phyloP scores from a whole-genome alignment of 164 flowering plant genomes.

The Vitis amurensis region DNA sequence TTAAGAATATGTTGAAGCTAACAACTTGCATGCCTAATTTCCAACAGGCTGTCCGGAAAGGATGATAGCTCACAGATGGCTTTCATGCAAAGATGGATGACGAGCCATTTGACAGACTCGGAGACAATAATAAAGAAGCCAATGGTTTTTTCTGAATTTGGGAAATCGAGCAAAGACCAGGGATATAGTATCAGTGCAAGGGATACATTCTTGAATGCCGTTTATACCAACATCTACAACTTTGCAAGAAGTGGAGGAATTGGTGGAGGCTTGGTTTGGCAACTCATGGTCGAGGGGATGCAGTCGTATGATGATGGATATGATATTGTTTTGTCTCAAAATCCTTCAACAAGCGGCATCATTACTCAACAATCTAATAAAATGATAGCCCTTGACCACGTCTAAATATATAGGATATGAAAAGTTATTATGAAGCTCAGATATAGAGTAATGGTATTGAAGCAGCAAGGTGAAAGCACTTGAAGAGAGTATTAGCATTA shows the following conservation, averaged over 20 bases:
- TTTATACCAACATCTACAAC: neutral
- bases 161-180: neutral
- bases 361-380: neutral
- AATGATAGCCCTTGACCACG: too few species aligned
- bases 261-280: neutral
- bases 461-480: too few species aligned
- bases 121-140: constrained; percentile 18
- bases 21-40: too few species aligned
- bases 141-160: constrained; percentile 5
- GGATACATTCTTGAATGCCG: too few species aligned
- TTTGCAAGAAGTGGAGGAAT: neutral
- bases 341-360: neutral
- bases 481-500: too few species aligned
- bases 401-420: too few species aligned
- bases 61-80: constrained; percentile 11
- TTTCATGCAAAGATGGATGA: constrained; percentile 18
- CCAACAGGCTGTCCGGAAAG: too few species aligned
- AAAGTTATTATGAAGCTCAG: too few species aligned
- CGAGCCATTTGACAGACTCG: constrained; percentile 7
- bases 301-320: neutral
- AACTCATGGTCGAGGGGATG: neutral
- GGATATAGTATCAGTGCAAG: too few species aligned
- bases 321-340: neutral
- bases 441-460: too few species aligned
- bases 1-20: too few species aligned